Conservation (phyloP, 2,329 filamentous ascomycete species). For the Colletotrichum spaethianum region DNA sequence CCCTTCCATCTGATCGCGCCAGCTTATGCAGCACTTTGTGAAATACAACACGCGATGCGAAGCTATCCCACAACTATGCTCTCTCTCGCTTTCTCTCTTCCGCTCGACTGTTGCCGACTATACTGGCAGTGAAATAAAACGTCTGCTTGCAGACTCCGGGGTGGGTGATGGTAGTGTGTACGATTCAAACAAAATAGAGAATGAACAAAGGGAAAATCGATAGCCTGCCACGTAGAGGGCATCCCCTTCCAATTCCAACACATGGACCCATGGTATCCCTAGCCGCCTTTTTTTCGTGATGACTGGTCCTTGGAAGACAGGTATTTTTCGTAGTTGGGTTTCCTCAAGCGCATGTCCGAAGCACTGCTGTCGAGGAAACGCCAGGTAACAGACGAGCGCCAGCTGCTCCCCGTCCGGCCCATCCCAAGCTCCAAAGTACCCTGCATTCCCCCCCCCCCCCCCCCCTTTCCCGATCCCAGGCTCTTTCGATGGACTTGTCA, state of each 20-base stretch:
- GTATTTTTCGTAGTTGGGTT: constrained; percentile 25
- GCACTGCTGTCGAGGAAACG: constrained; percentile 24
- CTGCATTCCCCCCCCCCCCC: constrained; percentile 48
- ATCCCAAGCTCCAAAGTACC: constrained; percentile 45
- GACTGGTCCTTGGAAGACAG: constrained; percentile 32
- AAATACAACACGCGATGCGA: constrained; percentile 30
- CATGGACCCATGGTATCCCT: constrained; percentile 38
- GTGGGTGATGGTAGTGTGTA: constrained; percentile 31
- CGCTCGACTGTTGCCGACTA: constrained; percentile 25
- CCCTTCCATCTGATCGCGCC: constrained; percentile 26
- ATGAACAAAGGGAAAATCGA: constrained; percentile 42
- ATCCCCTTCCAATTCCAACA: constrained; percentile 35
- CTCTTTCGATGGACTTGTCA: constrained; percentile 49
- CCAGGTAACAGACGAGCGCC: constrained; percentile 33
- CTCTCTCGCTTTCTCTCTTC: neutral
- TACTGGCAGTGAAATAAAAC: constrained; percentile 33
- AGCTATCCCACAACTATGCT: constrained; percentile 17
- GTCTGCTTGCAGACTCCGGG: constrained; percentile 38
- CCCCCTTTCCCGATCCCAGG: constrained; percentile 51
- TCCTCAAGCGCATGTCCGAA: constrained; percentile 15
- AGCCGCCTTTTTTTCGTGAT: constrained; percentile 37
- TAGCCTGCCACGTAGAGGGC: constrained; percentile 37
- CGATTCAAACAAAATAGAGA: constrained; percentile 41
- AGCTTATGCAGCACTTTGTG: constrained; percentile 34
- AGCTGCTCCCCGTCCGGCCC: constrained; percentile 41